These are phyloP conservation scores for Cryoendolithus antarcticus DNA, from an alignment of 2,329 filamentous ascomycete species.

Conservation along the genomic window DNA sequence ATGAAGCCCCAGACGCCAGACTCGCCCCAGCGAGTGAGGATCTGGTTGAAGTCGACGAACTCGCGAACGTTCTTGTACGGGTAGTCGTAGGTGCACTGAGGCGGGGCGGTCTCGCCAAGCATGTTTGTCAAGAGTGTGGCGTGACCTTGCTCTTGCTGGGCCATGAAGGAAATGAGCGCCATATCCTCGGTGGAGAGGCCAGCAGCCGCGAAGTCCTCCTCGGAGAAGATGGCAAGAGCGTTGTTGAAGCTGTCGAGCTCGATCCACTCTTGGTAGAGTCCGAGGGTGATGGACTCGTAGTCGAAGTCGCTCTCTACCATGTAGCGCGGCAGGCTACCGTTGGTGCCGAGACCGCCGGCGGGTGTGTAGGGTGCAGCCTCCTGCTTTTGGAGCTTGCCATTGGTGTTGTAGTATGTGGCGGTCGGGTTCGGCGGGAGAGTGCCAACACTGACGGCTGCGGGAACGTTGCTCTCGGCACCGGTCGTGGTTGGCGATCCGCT, in stretches of 20 bases:
- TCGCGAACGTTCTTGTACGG: slow-evolving; percentile 62
- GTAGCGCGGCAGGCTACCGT: slow-evolving; percentile 64
- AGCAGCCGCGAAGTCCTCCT: slow-evolving; percentile 54
- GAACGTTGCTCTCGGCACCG: slow-evolving; percentile 43
- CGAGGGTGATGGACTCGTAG: slow-evolving; percentile 63
- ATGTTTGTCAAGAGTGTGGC: slow-evolving; percentile 67
- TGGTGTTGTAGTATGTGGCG: slow-evolving; percentile 57
- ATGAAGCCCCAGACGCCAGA: slow-evolving; percentile 72
- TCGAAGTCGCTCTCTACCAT: slow-evolving; percentile 72
- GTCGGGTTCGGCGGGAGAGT: slow-evolving; percentile 45
- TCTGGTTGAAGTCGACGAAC: slow-evolving; percentile 74
- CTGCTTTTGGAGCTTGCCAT: slow-evolving; percentile 55
- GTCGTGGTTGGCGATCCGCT: slow-evolving; percentile 55
- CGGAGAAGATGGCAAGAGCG: slow-evolving; percentile 57
- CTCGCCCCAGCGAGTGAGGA: slow-evolving; percentile 72
- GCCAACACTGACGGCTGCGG: slow-evolving; percentile 46
- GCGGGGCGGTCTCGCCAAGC: slow-evolving; percentile 56
- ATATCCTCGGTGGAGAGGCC: slow-evolving; percentile 59
- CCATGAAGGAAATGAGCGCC: slow-evolving; percentile 63
- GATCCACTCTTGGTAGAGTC: slow-evolving; percentile 72
- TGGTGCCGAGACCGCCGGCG: slow-evolving; percentile 59
- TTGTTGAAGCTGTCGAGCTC: slow-evolving; percentile 74
- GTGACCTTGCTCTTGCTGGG: slow-evolving; percentile 63
- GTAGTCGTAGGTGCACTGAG: slow-evolving; percentile 72
- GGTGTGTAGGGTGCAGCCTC: slow-evolving; percentile 63